phyloP scores from a whole-genome alignment of 164 flowering plant species.

The Dillenia suffruticosa region DNA sequence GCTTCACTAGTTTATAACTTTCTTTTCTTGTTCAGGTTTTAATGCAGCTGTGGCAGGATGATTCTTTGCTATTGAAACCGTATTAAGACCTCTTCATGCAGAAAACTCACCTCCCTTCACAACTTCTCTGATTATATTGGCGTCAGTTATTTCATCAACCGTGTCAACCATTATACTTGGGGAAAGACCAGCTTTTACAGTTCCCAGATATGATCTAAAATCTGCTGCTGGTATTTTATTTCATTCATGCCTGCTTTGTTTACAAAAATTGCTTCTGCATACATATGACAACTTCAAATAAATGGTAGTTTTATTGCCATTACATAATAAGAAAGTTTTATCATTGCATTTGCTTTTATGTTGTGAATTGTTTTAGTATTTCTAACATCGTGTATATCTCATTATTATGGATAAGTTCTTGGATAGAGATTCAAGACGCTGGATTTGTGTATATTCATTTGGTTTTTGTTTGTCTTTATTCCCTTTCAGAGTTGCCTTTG shows the following conservation, averaged over 20 bases:
- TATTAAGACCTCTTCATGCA: slow-evolving; percentile 93
- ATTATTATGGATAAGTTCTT: no score
- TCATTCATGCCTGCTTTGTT: slow-evolving; percentile 13
- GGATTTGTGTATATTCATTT: neutral
- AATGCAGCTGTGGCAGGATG: slow-evolving; percentile 99
- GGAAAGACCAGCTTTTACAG: slow-evolving; percentile 93
- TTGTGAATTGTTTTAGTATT: no score
- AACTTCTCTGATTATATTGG: slow-evolving; percentile 97
- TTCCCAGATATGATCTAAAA: slow-evolving; percentile 94
- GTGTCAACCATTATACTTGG: slow-evolving; percentile 89
- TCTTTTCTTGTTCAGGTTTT: slow-evolving; percentile 59
- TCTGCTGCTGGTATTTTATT: slow-evolving; percentile 95
- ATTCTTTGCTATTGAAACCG: slow-evolving; percentile 97
- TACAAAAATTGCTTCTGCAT: no score
- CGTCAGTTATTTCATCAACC: slow-evolving; percentile 95
- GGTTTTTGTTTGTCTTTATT: slow-evolving; percentile 1
- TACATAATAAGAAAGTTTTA: no score
- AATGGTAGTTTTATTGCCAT: no score
- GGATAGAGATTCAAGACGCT: no score
- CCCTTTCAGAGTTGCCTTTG: slow-evolving; percentile 79
- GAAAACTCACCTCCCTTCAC: slow-evolving; percentile 99
- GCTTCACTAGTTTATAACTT: neutral
- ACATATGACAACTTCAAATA: no score
- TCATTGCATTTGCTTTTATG: no score
- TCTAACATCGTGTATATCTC: no score